Percentiles rank a stretch among this genome's conserved stretches.
Conservation (phyloP, 257 asterid genomes). For the Paraleonurus japonicus region DNA sequence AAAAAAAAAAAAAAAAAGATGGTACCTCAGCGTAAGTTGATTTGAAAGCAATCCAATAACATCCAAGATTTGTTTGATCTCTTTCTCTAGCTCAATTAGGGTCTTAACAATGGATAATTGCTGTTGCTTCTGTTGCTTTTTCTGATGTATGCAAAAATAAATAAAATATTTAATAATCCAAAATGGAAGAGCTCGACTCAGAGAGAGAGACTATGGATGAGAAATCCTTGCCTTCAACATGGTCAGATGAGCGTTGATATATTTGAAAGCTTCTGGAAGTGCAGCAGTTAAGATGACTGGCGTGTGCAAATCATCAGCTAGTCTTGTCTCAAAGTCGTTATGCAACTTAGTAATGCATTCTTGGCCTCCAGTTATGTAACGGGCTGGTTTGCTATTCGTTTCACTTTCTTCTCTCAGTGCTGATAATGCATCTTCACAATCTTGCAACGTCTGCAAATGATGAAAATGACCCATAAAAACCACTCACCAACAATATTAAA, state of each 20-base stretch:
- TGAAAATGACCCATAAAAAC: conserved; percentile 4
- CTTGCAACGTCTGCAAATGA: conserved; percentile 63
- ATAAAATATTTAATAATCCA: conserved; percentile 25
- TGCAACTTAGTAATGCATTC: conserved; percentile 59
- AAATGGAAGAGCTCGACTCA: background rate
- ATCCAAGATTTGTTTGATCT: conserved; percentile 33
- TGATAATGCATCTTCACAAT: conserved; percentile 48
- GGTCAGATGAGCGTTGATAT: conserved; percentile 48
- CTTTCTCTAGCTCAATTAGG: conserved; percentile 36
- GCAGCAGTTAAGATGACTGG: conserved; percentile 58
- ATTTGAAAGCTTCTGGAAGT: conserved; percentile 66
- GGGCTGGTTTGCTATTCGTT: conserved; percentile 37
- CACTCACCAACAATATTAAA: background rate
- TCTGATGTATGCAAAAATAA: conserved; percentile 25
- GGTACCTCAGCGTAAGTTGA: conserved; percentile 38
- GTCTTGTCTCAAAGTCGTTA: conserved; percentile 53
- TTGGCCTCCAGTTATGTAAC: background rate
- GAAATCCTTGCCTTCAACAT: conserved; percentile 52
- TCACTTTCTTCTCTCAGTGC: conserved; percentile 40
- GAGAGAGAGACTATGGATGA: conserved; percentile 1
- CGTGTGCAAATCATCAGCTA: conserved; percentile 87
- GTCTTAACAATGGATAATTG: conserved; percentile 32
- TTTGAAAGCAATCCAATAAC: conserved; percentile 41
- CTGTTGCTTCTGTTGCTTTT: conserved; percentile 39
- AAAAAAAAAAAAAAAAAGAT: too few species aligned